These are phyloP conservation scores for Rubia yunnanensis DNA, from an alignment of 257 asterid species.

Conservation along the genomic window DNA sequence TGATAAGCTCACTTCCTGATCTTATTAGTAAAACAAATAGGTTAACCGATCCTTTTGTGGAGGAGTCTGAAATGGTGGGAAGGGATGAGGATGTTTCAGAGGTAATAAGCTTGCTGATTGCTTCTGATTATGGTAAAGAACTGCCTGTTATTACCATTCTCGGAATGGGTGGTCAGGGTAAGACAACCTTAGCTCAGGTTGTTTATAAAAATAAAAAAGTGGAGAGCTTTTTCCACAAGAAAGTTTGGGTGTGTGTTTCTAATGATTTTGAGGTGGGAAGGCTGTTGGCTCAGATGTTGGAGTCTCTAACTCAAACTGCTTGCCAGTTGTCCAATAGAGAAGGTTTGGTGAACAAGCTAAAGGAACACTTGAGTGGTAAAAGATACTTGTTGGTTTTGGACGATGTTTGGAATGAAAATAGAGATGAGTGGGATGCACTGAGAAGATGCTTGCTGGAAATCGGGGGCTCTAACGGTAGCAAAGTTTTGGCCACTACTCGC, in stretches of 20 bases:
- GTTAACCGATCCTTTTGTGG: neutral
- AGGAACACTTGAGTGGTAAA: neutral
- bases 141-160: constrained; percentile 8
- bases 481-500: constrained; percentile 21
- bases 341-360: constrained; percentile 13
- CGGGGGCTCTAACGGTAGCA: constrained; percentile 16
- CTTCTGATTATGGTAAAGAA: neutral
- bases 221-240: neutral
- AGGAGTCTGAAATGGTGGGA: neutral
- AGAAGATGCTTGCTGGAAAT: constrained; percentile 7
- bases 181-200: constrained; percentile 17
- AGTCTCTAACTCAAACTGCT: neutral
- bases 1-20: neutral
- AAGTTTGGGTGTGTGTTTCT: constrained; percentile 20
- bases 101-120: neutral
- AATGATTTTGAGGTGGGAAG: constrained; percentile 8
- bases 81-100: neutral
- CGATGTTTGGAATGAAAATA: constrained; percentile 18
- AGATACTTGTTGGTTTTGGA: constrained; percentile 17
- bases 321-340: constrained; percentile 4
- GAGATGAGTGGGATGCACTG: constrained; percentile 9
- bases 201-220: constrained; percentile 7
- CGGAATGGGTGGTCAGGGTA: constrained; percentile 18
- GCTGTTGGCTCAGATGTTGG: constrained; percentile 4
- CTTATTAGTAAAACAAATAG: neutral